phyloP scores from a whole-genome alignment of 306 rosid species.

The Quercus cerris region DNA sequence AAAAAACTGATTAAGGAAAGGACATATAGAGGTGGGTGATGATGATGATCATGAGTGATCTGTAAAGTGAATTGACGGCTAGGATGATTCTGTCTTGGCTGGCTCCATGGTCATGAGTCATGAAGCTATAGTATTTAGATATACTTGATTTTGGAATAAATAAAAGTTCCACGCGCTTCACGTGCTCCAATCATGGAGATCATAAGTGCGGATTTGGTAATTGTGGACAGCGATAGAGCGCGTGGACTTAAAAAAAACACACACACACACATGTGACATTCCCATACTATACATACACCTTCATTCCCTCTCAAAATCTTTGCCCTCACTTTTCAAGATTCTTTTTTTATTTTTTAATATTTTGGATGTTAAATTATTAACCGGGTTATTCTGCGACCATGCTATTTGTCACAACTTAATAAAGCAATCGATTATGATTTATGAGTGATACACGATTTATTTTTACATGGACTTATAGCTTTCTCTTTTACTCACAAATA shows the following conservation, averaged over 20 bases:
- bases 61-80: constrained; percentile 18
- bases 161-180: constrained; percentile 34
- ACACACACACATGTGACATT: too few species aligned
- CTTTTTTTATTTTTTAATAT: background rate
- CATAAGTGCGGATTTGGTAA: constrained; percentile 18
- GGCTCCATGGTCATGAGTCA: constrained; percentile 11
- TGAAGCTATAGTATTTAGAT: background rate
- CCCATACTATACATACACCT: too few species aligned
- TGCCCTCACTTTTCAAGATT: too few species aligned
- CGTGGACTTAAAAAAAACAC: background rate
- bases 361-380: too few species aligned
- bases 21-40: background rate
- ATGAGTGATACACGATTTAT: too few species aligned
- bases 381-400: too few species aligned
- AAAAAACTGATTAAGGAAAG: background rate
- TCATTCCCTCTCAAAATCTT: too few species aligned
- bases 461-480: accelerated
- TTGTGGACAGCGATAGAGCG: background rate
- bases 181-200: constrained; percentile 38
- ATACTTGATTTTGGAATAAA: background rate
- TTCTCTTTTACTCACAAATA: too few species aligned
- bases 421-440: too few species aligned
- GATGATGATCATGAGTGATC: background rate
- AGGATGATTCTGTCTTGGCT: constrained; percentile 20
- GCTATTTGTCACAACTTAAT: too few species aligned